Conservation (phyloP, 1,284 basidiomycete genomes). For the Leccinum pachyderme region DNA sequence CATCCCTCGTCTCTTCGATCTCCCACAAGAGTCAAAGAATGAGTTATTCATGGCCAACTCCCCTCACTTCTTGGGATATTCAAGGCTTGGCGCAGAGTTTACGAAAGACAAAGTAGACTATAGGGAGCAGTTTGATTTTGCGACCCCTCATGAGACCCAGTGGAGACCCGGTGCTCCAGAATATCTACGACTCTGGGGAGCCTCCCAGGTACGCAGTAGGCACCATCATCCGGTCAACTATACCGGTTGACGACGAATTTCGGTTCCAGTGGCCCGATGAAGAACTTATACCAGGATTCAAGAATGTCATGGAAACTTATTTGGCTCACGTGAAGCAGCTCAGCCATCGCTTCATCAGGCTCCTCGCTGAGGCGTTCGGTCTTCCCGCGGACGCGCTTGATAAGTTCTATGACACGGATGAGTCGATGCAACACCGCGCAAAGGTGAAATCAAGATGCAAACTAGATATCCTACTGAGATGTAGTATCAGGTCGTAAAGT, state of each 20-base stretch:
- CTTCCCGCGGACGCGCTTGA: constrained; percentile 31
- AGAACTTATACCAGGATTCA: constrained; percentile 37
- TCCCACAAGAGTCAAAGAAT: constrained; percentile 38
- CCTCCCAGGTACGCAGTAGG: constrained; percentile 33
- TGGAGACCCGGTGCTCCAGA: constrained; percentile 40
- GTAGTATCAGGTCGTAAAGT: constrained; percentile 36
- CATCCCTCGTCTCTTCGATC: constrained; percentile 37
- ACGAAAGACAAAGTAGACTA: constrained; percentile 38
- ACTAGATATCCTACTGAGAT: not conserved
- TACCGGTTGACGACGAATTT: not conserved
- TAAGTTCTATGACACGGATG: constrained; percentile 32
- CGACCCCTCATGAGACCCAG: constrained; percentile 33
- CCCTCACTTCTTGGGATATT: constrained; percentile 42
- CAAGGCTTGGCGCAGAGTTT: constrained; percentile 36
- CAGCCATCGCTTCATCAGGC: constrained; percentile 24
- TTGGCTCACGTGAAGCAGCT: constrained; percentile 28
- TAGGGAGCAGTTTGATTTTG: constrained; percentile 44
- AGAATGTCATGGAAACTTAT: constrained; percentile 28
- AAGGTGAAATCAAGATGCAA: constrained; percentile 22
- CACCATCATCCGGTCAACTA: not conserved
- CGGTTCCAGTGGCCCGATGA: constrained; percentile 40
- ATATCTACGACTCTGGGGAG: constrained; percentile 40
- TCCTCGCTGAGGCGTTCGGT: constrained; percentile 32
- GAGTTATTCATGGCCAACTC: constrained; percentile 39
- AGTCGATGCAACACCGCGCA: constrained; percentile 33